Conservation (phyloP, 2,329 filamentous ascomycete species). For the Knoxdaviesia capensis region DNA sequence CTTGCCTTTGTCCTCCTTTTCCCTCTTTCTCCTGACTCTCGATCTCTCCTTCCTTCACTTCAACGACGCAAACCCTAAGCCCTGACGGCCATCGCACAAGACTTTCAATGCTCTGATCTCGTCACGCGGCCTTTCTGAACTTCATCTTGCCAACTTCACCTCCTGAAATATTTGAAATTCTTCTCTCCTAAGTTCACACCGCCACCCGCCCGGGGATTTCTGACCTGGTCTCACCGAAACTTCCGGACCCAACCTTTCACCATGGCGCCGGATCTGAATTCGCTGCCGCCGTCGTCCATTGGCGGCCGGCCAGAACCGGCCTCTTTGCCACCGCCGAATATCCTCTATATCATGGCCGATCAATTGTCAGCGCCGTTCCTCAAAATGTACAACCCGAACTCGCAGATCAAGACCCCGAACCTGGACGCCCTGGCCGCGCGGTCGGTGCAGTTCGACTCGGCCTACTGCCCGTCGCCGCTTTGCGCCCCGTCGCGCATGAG, state of each 20-base stretch:
- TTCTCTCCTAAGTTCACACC: too few relatives aligned
- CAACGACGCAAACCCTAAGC: too few relatives aligned
- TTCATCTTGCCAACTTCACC: too few relatives aligned
- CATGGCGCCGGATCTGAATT: conserved; percentile 61
- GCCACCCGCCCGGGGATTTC: too few relatives aligned
- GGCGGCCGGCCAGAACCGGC: not conserved
- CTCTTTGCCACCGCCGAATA: conserved; percentile 17
- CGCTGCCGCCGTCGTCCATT: conserved; percentile 36
- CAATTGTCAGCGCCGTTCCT: conserved; percentile 80
- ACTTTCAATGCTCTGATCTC: too few relatives aligned
- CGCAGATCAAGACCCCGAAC: conserved; percentile 82
- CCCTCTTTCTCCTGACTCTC: not conserved
- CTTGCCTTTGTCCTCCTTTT: not conserved
- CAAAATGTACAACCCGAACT: conserved; percentile 77
- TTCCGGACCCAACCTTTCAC: conserved; percentile 1
- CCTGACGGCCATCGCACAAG: too few relatives aligned
- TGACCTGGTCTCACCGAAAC: too few relatives aligned
- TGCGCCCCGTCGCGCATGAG: conserved; percentile 87
- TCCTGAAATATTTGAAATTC: too few relatives aligned
- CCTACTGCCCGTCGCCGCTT: conserved; percentile 84
- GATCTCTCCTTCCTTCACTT: not conserved
- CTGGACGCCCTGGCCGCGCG: conserved; percentile 63
- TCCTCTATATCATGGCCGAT: conserved; percentile 82
- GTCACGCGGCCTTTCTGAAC: too few relatives aligned
- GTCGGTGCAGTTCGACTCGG: conserved; percentile 79